phyloP scores from a whole-genome alignment of 2,329 filamentous ascomycete genomes.

The Cordyceps tenuipes region DNA sequence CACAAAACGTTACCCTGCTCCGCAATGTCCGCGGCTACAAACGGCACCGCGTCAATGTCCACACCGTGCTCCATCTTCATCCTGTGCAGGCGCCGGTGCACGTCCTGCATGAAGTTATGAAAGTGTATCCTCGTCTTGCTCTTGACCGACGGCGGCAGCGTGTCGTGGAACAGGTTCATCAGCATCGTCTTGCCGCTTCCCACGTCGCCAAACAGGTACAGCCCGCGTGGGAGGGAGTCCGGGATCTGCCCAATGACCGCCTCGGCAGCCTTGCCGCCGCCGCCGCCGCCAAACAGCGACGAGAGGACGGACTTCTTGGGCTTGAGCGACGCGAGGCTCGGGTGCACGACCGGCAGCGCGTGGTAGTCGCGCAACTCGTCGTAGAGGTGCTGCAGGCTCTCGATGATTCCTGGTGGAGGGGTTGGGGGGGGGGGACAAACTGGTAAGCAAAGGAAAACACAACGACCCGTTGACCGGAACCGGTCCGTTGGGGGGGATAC shows the following conservation, averaged over 20 bases:
- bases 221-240: slow-evolving; percentile 68
- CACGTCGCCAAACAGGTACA: slow-evolving; percentile 95
- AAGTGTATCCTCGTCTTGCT: slow-evolving; percentile 93
- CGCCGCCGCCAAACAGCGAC: slow-evolving; percentile 52
- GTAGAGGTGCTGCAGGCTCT: slow-evolving; percentile 81
- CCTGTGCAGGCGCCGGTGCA: slow-evolving; percentile 82
- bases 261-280: slow-evolving; percentile 30
- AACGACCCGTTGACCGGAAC: not conserved
- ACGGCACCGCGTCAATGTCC: slow-evolving; percentile 83
- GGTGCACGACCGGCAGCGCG: slow-evolving; percentile 66
- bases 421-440: not conserved
- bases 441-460: not conserved
- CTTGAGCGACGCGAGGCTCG: slow-evolving; percentile 62
- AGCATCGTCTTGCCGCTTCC: slow-evolving; percentile 98
- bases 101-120: slow-evolving; percentile 98
- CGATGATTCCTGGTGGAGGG: slow-evolving; percentile 61
- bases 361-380: slow-evolving; percentile 69
- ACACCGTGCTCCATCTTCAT: slow-evolving; percentile 85
- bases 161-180: slow-evolving; percentile 98
- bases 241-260: slow-evolving; percentile 49
- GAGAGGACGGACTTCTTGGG: slow-evolving; percentile 46
- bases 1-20: slow-evolving; percentile 78
- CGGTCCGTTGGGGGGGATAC: slow-evolving; percentile 34
- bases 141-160: slow-evolving; percentile 68
- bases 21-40: slow-evolving; percentile 91